Percentiles rank a stretch among this genome's conserved stretches.
Conservation (phyloP, 345 rosid genomes). For the Boechera retrofracta region DNA sequence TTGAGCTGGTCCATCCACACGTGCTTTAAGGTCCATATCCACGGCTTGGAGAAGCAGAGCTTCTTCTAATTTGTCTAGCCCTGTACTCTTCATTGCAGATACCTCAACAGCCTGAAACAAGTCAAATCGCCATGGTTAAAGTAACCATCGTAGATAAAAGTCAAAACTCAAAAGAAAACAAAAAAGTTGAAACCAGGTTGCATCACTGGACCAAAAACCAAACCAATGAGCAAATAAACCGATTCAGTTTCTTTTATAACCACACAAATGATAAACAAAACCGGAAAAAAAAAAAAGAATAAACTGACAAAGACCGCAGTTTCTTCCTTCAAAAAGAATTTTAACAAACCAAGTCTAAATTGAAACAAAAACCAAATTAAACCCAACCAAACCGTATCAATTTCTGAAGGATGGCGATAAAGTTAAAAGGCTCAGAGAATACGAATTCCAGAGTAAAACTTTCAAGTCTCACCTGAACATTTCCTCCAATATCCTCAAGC, state of each 20-base stretch:
- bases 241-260: neutral
- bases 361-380: neutral
- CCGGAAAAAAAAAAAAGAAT: too few relatives aligned
- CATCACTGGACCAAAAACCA: neutral
- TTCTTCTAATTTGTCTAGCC: constrained; percentile 84
- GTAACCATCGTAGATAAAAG: neutral
- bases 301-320: too few relatives aligned
- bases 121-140: constrained; percentile 23
- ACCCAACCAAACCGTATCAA: neutral
- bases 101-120: constrained; percentile 77
- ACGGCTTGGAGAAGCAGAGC: constrained; percentile 94
- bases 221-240: neutral
- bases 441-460: neutral
- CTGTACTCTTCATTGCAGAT: constrained; percentile 73
- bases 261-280: neutral
- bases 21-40: constrained; percentile 85
- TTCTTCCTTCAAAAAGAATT: neutral
- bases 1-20: constrained; percentile 89
- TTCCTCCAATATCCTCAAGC: constrained; percentile 95
- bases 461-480: constrained; percentile 53
- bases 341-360: neutral
- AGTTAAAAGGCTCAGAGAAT: constrained; percentile 3
- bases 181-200: neutral
- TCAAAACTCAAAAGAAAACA: neutral
- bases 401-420: neutral